A percentile compares a stretch with the other conserved stretches of the same genome.
These are phyloP conservation scores for Sporothrix pseudoabietina DNA, from an alignment of 2,329 filamentous ascomycete species.

Conservation along the genomic window DNA sequence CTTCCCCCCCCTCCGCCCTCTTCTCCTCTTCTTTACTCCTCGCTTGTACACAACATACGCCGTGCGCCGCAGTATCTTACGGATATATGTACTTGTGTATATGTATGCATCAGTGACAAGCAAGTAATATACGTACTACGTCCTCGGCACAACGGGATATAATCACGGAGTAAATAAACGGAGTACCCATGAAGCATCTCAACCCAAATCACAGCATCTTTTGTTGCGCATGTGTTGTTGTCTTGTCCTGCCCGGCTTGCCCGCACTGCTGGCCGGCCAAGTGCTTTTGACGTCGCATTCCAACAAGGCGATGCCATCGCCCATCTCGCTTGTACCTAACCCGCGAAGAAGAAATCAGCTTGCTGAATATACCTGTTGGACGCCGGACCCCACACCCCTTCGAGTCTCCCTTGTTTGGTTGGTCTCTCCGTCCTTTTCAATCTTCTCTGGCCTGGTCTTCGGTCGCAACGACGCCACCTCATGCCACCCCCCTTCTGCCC, in stretches of 20 bases:
- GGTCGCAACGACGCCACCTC: no score
- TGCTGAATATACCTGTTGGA: not conserved
- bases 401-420: not conserved
- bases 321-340: slow-evolving; percentile 4
- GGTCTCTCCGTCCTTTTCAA: not conserved
- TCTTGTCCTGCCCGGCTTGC: not conserved
- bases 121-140: not conserved
- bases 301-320: not conserved
- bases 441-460: not conserved
- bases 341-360: not conserved
- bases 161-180: not conserved
- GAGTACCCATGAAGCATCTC: not conserved
- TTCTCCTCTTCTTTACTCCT: no score
- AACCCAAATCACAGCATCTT: not conserved
- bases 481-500: not conserved
- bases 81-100: no score
- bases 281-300: not conserved
- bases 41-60: no score
- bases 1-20: no score
- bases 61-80: no score
- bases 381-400: not conserved
- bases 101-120: not conserved
- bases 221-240: not conserved
- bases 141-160: no score
- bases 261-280: not conserved